These are phyloP conservation scores for Termitomyces sp. DNA, from an alignment of 1,284 basidiomycete species.

Conservation along the genomic window DNA sequence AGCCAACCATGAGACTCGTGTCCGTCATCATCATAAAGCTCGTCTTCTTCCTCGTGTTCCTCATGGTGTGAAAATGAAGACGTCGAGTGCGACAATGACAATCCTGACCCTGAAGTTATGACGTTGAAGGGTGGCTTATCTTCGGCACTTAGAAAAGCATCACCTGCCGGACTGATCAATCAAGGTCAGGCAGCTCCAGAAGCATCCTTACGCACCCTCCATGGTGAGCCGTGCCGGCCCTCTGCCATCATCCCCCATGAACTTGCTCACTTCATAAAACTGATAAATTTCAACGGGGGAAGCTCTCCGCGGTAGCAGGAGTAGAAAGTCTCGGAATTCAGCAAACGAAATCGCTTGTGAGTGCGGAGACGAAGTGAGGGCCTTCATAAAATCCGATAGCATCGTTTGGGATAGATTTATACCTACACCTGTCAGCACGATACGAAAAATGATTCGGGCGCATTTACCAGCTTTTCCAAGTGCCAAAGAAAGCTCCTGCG, in stretches of 20 bases:
- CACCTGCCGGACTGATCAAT: constrained; percentile 43
- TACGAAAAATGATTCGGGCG: not conserved
- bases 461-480: constrained; percentile 68
- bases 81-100: constrained; percentile 15
- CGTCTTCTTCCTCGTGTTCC: constrained; percentile 36
- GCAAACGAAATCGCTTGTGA: constrained; percentile 73
- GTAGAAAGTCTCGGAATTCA: constrained; percentile 87
- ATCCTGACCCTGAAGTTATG: constrained; percentile 21
- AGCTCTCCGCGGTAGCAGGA: constrained; percentile 78
- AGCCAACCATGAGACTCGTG: constrained; percentile 63
- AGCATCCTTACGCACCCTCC: constrained; percentile 60
- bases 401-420: constrained; percentile 64
- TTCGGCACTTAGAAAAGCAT: constrained; percentile 70
- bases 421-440: constrained; percentile 37
- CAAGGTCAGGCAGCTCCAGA: not conserved
- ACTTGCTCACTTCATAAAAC: constrained; percentile 77
- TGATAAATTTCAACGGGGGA: constrained; percentile 84
- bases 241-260: constrained; percentile 70
- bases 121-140: constrained; percentile 45
- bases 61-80: constrained; percentile 21
- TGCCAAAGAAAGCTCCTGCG: constrained; percentile 65
- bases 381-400: constrained; percentile 76
- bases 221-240: constrained; percentile 78
- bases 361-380: constrained; percentile 63
- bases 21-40: constrained; percentile 45